Evolutionary conservation across 2,329 filamentous ascomycete genomes (phyloP).

Genomic region (Cladorrhinum sp.): DNA sequence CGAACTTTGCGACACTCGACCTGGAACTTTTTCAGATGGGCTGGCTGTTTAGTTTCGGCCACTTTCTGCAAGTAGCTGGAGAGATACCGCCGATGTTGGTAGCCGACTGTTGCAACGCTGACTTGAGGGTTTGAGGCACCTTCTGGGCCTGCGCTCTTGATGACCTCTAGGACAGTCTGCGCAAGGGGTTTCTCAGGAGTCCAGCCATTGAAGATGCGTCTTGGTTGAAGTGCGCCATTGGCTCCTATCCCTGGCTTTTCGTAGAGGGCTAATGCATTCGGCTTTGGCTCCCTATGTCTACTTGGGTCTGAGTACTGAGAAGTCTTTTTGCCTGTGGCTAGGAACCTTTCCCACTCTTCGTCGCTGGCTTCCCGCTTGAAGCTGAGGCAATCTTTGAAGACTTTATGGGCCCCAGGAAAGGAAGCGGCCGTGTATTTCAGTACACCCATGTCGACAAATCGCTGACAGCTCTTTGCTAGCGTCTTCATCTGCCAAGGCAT

Average conservation of each 20-base stretch:
- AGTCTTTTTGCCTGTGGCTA: constrained; percentile 47
- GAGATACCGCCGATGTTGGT: constrained; percentile 37
- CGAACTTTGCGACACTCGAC: constrained; percentile 38
- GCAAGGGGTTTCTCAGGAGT: constrained; percentile 35
- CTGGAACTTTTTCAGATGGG: constrained; percentile 39
- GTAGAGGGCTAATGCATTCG: constrained; percentile 27
- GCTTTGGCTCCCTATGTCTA: constrained; percentile 27
- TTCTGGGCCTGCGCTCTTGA: constrained; percentile 31
- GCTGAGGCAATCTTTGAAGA: constrained; percentile 62
- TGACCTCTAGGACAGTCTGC: constrained; percentile 36
- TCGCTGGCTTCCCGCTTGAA: constrained; percentile 54
- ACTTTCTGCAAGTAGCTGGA: constrained; percentile 33
- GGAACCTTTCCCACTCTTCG: constrained; percentile 55
- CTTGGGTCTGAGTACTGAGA: constrained; percentile 28
- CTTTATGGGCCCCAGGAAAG: constrained; percentile 44
- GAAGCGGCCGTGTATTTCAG: constrained; percentile 57
- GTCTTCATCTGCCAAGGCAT: constrained; percentile 59
- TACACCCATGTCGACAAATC: constrained; percentile 54
- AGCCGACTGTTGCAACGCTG: constrained; percentile 36
- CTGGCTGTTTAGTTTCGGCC: constrained; percentile 38
- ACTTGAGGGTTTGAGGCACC: constrained; percentile 38
- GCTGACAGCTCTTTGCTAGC: constrained; percentile 56
- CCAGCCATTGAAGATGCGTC: constrained; percentile 30
- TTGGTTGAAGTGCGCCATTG: constrained; percentile 17
- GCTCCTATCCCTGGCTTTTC: constrained; percentile 18